Percentiles rank a stretch among this genome's conserved stretches.
phyloP scores from a whole-genome alignment of 768 basidiomycete species.

The Cystobasidium ongulense region DNA sequence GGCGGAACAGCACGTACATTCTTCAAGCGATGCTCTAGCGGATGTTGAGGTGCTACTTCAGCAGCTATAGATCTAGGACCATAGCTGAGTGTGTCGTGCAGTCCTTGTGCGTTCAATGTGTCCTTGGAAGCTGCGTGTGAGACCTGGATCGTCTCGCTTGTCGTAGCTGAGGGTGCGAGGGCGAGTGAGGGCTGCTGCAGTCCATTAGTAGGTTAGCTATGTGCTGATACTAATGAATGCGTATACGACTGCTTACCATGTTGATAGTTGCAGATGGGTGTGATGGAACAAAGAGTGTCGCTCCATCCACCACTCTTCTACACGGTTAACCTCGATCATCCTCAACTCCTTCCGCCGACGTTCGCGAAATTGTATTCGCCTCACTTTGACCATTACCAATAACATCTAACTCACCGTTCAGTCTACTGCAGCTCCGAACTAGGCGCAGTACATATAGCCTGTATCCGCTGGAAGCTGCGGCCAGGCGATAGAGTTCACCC shows the following conservation, averaged over 20 bases:
- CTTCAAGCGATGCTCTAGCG: constrained; percentile 63
- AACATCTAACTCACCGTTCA: no score
- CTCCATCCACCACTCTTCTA: background rate
- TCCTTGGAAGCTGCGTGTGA: background rate
- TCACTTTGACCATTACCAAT: background rate
- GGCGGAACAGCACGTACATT: constrained; percentile 53
- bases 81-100: constrained; percentile 80
- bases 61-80: constrained; percentile 73
- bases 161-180: constrained; percentile 15
- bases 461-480: no score
- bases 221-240: no score
- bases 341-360: background rate
- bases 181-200: constrained; percentile 18
- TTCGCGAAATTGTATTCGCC: background rate
- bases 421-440: no score
- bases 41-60: constrained; percentile 58
- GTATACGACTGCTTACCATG: background rate
- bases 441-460: no score
- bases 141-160: constrained; percentile 1
- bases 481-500: no score
- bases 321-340: background rate
- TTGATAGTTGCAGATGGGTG: background rate
- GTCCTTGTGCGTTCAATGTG: constrained; percentile 48
- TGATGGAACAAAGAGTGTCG: background rate
- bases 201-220: no score